Conservation (phyloP, 352 stramenopile species). For the Phytophthora lateralis region DNA sequence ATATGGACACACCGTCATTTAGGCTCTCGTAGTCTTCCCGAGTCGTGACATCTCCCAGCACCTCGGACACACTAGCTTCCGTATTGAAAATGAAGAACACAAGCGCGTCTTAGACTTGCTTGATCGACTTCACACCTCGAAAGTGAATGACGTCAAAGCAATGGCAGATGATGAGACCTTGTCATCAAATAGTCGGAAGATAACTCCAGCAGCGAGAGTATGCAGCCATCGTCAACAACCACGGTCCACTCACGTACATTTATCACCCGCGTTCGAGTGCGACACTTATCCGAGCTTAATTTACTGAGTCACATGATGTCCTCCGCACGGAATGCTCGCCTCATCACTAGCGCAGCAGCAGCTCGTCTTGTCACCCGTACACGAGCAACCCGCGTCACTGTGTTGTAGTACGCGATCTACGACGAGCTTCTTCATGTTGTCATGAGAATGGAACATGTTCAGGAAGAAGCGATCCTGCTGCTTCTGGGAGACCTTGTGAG, state of each 20-base stretch:
- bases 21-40: constrained; percentile 31
- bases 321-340: constrained; percentile 26
- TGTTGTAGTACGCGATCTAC: constrained; percentile 42
- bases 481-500: constrained; percentile 63
- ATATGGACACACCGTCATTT: too few species aligned
- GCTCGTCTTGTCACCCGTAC: constrained; percentile 23
- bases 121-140: too few species aligned
- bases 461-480: constrained; percentile 58
- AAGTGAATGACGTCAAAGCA: too few species aligned
- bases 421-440: constrained; percentile 64
- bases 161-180: too few species aligned
- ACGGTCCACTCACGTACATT: too few species aligned
- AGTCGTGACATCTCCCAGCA: constrained; percentile 38
- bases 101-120: constrained; percentile 31
- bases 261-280: too few species aligned
- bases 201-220: too few species aligned
- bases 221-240: too few species aligned
- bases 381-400: constrained; percentile 29
- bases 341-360: constrained; percentile 33
- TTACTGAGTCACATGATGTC: constrained; percentile 3
- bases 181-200: too few species aligned
- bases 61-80: constrained; percentile 18
- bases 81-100: constrained; percentile 23
- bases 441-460: constrained; percentile 57
- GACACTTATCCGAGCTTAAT: constrained; percentile 2